phyloP scores from a whole-genome alignment of 2,329 filamentous ascomycete genomes.

The Didymella pomorum region DNA sequence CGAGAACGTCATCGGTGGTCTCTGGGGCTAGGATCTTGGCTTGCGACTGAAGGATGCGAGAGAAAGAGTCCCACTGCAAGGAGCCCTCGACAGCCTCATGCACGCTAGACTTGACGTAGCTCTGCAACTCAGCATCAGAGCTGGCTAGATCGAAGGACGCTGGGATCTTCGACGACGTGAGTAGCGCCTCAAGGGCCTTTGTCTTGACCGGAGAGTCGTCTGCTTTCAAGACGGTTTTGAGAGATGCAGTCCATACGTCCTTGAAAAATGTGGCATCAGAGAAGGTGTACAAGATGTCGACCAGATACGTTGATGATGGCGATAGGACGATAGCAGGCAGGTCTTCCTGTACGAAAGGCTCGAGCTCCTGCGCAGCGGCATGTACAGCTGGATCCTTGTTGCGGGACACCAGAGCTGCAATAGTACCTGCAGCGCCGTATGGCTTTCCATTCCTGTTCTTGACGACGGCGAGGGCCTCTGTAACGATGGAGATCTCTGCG shows the following conservation, averaged over 20 bases:
- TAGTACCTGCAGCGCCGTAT: slow-evolving; percentile 67
- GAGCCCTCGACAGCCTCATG: slow-evolving; percentile 42
- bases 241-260: slow-evolving; percentile 40
- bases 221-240: slow-evolving; percentile 41
- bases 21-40: slow-evolving; percentile 44
- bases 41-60: slow-evolving; percentile 46
- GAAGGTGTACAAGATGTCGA: slow-evolving; percentile 68
- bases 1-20: slow-evolving; percentile 51
- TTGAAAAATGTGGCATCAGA: slow-evolving; percentile 41
- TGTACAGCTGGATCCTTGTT: slow-evolving; percentile 54
- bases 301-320: slow-evolving; percentile 71
- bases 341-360: slow-evolving; percentile 62
- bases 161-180: slow-evolving; percentile 49
- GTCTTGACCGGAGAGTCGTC: slow-evolving; percentile 38
- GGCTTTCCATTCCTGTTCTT: slow-evolving; percentile 68
- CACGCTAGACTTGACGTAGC: slow-evolving; percentile 43
- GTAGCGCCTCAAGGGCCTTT: slow-evolving; percentile 42
- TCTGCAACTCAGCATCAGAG: slow-evolving; percentile 47
- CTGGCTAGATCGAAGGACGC: slow-evolving; percentile 47
- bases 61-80: slow-evolving; percentile 49
- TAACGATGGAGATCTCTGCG: slow-evolving; percentile 54
- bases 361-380: slow-evolving; percentile 52
- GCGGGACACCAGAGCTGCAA: slow-evolving; percentile 62
- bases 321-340: slow-evolving; percentile 69
- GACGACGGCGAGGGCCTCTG: slow-evolving; percentile 60